Base-by-base conservation (phyloP, 495 filamentous ascomycete species). In the Emericellopsis terricola region DNA sequence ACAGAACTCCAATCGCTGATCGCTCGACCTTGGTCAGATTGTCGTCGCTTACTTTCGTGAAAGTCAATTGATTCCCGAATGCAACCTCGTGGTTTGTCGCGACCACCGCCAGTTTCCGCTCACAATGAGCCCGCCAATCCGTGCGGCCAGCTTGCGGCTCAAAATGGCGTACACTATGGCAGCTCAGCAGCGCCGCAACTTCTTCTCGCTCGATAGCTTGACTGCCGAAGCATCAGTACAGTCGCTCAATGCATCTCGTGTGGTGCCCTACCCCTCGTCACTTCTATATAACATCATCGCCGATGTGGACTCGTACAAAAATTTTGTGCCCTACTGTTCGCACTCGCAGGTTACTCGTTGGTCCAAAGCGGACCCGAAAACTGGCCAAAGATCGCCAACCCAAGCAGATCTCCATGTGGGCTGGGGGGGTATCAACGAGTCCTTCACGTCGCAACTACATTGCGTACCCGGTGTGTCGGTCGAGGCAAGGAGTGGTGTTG, bases 241-340 rank as follows among this genome's bases (percentile, higher is more conserved):
- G 42, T 71, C 60, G 43, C 69, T 94, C 41, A 66, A 64, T 39
- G 82, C 81, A 14, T 62, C 68, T 28, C 78, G 81, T 40, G 76
- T 65, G n/a, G 77, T 97, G 39, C 80, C 81, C 18, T 91, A 91
- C 66, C 55, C 71, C 1, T 63, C 73, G 30, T 37, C 46, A 3
- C 55, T 68, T 0, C 69, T 97, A 43, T 94, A 83, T 75, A 57
- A 59, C 37, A 60, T 94, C 20, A 81, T 94, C 52, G 68, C 83
- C 49, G 81, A 92, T 50, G 73, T 94, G 41, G 64, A 77, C 52
- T 69, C 66, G 43, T 97, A 94, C 73, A 54, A 56, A 28, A 45
- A 57, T 41, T 96, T 91, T 71, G 70, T 94, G 19, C 87, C 87
- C 7, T 91, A 89, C 70, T 84, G 84, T 54, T 60, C 63, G 9